These are phyloP conservation scores for Ramaria sp. DNA, from an alignment of 768 basidiomycete species.

Conservation along the genomic window DNA sequence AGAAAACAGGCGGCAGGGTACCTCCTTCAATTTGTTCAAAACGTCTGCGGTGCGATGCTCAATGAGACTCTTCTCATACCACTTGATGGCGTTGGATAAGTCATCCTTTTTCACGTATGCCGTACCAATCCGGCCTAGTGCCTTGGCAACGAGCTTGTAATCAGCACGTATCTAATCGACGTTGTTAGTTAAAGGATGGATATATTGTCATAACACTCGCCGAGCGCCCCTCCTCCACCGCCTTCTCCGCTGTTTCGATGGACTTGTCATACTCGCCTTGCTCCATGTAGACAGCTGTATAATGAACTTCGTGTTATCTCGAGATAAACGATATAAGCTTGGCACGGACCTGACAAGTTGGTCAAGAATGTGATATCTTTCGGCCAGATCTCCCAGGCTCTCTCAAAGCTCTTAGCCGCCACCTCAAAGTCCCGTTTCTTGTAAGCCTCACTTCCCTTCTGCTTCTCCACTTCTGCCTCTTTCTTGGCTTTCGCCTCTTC, in stretches of 20 bases:
- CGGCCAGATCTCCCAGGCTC: slow-evolving; percentile 89
- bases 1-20: neutral
- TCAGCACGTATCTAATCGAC: slow-evolving; percentile 65
- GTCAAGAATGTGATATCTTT: slow-evolving; percentile 92
- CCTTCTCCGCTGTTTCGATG: slow-evolving; percentile 88
- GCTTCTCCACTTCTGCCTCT: slow-evolving; percentile 72
- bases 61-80: slow-evolving; percentile 85
- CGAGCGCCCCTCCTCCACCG: slow-evolving; percentile 88
- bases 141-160: slow-evolving; percentile 93
- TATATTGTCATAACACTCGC: slow-evolving; percentile 26
- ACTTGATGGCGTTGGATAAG: slow-evolving; percentile 70
- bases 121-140: slow-evolving; percentile 80
- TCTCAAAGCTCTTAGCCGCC: slow-evolving; percentile 65
- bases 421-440: slow-evolving; percentile 75
- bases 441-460: slow-evolving; percentile 69
- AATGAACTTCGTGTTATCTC: slow-evolving; percentile 3
- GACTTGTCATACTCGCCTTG: slow-evolving; percentile 84
- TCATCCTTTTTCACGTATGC: slow-evolving; percentile 79
- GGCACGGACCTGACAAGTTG: slow-evolving; percentile 64
- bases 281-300: slow-evolving; percentile 83
- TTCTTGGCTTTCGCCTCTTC: slow-evolving; percentile 68
- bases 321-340: neutral
- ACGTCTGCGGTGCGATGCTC: slow-evolving; percentile 95
- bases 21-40: slow-evolving; percentile 76
- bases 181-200: neutral